Evolutionary conservation across 192 early-diverging fungal genomes (phyloP).

Genomic region (Cladochytrium replicatum): DNA sequence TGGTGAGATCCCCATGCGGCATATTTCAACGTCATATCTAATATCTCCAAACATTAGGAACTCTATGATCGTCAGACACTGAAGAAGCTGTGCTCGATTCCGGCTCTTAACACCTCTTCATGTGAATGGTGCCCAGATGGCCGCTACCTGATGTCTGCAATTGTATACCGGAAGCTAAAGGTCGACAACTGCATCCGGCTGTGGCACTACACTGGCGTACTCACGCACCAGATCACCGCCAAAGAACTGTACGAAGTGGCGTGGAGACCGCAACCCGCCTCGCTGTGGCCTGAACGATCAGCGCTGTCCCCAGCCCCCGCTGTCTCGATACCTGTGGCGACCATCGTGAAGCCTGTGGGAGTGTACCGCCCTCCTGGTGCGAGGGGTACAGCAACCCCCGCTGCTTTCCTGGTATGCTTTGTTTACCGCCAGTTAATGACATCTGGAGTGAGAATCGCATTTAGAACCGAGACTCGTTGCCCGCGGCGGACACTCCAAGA

Average conservation of each 20-base stretch:
- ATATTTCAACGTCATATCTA: not conserved
- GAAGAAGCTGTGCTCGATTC: constrained; percentile 70
- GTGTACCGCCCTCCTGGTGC: constrained; percentile 42
- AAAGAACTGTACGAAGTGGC: constrained; percentile 81
- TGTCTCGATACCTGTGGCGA: constrained; percentile 30
- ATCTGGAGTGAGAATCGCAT: too few species aligned
- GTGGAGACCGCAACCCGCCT: constrained; percentile 25
- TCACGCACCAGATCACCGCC: constrained; percentile 64
- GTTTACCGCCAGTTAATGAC: too few species aligned
- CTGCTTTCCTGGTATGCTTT: constrained; percentile 8
- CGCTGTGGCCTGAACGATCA: constrained; percentile 64
- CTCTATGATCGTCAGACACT: constrained; percentile 86
- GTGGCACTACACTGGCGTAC: constrained; percentile 87
- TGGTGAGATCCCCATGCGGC: constrained; percentile 18
- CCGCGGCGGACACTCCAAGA: not conserved
- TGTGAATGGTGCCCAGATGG: constrained; percentile 92
- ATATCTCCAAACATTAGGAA: constrained; percentile 31
- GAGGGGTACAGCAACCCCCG: constrained; percentile 32
- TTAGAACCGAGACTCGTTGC: too few species aligned
- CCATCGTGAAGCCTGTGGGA: constrained; percentile 30
- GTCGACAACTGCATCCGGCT: constrained; percentile 97
- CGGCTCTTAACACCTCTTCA: constrained; percentile 72
- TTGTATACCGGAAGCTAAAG: constrained; percentile 82
- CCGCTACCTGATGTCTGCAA: constrained; percentile 85
- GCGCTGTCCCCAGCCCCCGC: constrained; percentile 63